Conservation (phyloP, 2,329 filamentous ascomycete species). For the Trichoderma koningiopsis region DNA sequence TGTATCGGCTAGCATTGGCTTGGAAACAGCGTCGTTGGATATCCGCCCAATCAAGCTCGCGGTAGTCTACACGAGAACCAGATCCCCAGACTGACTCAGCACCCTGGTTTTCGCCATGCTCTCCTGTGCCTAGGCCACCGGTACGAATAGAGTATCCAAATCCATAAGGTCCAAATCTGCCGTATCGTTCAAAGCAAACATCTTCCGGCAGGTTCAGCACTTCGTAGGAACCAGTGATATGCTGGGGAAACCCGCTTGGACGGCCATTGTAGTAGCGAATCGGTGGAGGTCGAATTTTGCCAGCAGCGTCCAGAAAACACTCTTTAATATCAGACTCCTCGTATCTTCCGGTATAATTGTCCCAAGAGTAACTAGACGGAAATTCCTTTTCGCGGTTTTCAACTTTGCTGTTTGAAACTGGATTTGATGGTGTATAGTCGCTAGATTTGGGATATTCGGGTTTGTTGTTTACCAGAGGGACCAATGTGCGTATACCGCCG, state of each 20-base stretch:
- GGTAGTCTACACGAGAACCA: slow-evolving; percentile 73
- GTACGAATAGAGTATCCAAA: slow-evolving; percentile 78
- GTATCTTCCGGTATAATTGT: slow-evolving; percentile 39
- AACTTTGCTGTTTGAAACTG: slow-evolving; percentile 23
- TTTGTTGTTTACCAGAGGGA: slow-evolving; percentile 64
- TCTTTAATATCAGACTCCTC: slow-evolving; percentile 61
- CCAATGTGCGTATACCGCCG: slow-evolving; percentile 76
- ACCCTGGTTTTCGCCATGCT: slow-evolving; percentile 81
- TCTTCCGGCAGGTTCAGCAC: slow-evolving; percentile 77
- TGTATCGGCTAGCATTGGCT: slow-evolving; percentile 72
- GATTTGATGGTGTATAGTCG: slow-evolving; percentile 46
- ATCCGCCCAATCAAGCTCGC: slow-evolving; percentile 75
- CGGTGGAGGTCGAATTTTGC: slow-evolving; percentile 66
- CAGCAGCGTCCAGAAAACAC: slow-evolving; percentile 75
- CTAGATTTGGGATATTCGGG: slow-evolving; percentile 79
- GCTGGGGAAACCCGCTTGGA: slow-evolving; percentile 80
- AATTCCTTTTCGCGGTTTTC: slow-evolving; percentile 29
- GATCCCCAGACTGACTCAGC: slow-evolving; percentile 77
- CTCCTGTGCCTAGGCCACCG: slow-evolving; percentile 82
- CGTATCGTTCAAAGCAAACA: slow-evolving; percentile 91
- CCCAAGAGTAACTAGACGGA: slow-evolving; percentile 39
- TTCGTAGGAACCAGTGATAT: slow-evolving; percentile 84
- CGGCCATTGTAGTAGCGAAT: slow-evolving; percentile 77
- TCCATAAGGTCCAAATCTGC: slow-evolving; percentile 85
- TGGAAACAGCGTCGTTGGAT: slow-evolving; percentile 73